Conservation (phyloP, 2,329 filamentous ascomycete genomes). For the Stromatinia cepivora region DNA sequence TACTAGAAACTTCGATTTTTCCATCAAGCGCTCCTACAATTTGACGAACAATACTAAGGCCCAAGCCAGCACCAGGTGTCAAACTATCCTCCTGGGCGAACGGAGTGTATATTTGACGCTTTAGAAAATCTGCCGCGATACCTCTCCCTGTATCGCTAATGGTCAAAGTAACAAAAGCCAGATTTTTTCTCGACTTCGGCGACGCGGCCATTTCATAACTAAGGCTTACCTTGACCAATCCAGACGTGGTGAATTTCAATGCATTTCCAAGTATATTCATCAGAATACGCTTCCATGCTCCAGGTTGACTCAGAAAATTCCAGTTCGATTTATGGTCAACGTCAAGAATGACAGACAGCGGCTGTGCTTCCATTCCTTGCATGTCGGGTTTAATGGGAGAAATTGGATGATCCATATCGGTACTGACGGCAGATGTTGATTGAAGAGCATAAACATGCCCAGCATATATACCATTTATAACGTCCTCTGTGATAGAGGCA, state of each 20-base stretch:
- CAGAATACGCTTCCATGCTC: conserved; percentile 45
- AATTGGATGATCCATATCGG: conserved; percentile 3
- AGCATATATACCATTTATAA: conserved; percentile 42
- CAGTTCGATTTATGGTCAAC: conserved; percentile 42
- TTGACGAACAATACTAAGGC: conserved; percentile 63
- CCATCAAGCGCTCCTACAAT: conserved; percentile 62
- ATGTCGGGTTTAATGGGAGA: not conserved
- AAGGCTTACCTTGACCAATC: conserved; percentile 50
- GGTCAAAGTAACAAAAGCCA: conserved; percentile 43
- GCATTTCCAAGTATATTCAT: conserved; percentile 65
- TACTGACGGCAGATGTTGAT: not conserved
- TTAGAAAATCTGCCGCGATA: conserved; percentile 61
- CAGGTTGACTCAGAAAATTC: conserved; percentile 36
- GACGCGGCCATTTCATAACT: conserved; percentile 34
- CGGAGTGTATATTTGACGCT: conserved; percentile 56
- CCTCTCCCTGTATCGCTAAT: conserved; percentile 64
- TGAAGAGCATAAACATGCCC: conserved; percentile 37
- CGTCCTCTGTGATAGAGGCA: conserved; percentile 42
- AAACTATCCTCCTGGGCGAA: conserved; percentile 57
- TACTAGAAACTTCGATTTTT: conserved; percentile 56
- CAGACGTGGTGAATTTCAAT: conserved; percentile 58
- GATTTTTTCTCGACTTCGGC: conserved; percentile 20
- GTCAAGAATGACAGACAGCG: conserved; percentile 49
- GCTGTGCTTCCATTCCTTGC: not conserved
- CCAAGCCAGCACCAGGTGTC: conserved; percentile 60